phyloP scores from a whole-genome alignment of 169 alveolate genomes.

The Plasmodium vinckei region DNA sequence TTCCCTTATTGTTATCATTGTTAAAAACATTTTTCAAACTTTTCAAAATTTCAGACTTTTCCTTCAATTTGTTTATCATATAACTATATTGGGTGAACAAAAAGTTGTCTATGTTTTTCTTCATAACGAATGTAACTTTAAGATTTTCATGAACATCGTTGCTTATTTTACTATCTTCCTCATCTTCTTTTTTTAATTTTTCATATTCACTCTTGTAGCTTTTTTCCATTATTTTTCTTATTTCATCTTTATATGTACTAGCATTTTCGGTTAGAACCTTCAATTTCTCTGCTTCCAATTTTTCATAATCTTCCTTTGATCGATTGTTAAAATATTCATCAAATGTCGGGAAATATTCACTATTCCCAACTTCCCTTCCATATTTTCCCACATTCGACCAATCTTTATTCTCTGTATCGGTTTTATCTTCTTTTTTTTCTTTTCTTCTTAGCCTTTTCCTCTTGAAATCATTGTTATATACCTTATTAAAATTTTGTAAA shows the following conservation, averaged over 20 bases:
- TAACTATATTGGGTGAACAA: constrained; percentile 68
- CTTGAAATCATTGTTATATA: too few relatives aligned
- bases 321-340: constrained; percentile 68
- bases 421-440: too few relatives aligned
- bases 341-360: constrained; percentile 1
- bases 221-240: constrained; percentile 26
- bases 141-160: constrained; percentile 41
- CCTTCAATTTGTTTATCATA: constrained; percentile 69
- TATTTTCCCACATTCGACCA: too few relatives aligned
- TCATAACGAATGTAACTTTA: constrained; percentile 66
- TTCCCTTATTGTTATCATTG: neutral
- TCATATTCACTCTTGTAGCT: constrained; percentile 64
- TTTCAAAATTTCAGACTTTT: constrained; percentile 47
- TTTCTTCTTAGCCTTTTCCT: too few relatives aligned
- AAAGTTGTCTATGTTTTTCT: constrained; percentile 56
- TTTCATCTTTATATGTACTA: constrained; percentile 29
- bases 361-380: neutral
- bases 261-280: constrained; percentile 47
- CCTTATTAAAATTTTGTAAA: too few relatives aligned
- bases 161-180: constrained; percentile 57
- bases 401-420: too few relatives aligned
- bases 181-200: constrained; percentile 44
- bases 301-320: constrained; percentile 54
- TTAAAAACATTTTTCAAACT: constrained; percentile 5
- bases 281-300: constrained; percentile 66